phyloP scores from a whole-genome alignment of 352 stramenopile species.

The Globisporangium apiculatum region DNA sequence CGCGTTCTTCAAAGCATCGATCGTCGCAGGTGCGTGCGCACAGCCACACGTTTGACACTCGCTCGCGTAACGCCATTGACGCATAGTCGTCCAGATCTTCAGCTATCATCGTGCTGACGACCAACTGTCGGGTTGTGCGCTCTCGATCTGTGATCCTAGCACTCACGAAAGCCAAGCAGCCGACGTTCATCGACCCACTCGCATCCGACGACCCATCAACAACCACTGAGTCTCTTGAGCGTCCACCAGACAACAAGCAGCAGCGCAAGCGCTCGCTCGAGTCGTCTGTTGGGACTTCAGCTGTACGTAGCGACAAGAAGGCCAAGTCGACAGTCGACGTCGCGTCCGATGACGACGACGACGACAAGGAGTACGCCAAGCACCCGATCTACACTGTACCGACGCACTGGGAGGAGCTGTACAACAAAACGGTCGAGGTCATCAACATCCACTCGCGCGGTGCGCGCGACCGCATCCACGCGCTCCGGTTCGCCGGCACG shows the following conservation, averaged over 20 bases:
- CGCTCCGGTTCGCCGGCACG: slow-evolving; percentile 56
- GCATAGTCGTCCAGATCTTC: no score
- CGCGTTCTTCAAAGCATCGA: slow-evolving; percentile 57
- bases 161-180: no score
- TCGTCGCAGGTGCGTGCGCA: slow-evolving; percentile 32
- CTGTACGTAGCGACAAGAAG: background rate
- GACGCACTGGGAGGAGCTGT: slow-evolving; percentile 65
- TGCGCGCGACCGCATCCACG: slow-evolving; percentile 50
- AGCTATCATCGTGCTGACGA: no score
- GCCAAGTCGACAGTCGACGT: slow-evolving; percentile 1
- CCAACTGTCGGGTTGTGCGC: no score
- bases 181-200: no score
- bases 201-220: no score
- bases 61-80: no score
- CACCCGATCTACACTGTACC: slow-evolving; percentile 62
- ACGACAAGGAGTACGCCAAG: slow-evolving; percentile 23
- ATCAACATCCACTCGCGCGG: slow-evolving; percentile 53
- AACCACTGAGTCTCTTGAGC: slow-evolving; percentile 18
- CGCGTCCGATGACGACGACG: slow-evolving; percentile 5
- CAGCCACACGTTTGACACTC: no score
- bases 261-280: slow-evolving; percentile 33
- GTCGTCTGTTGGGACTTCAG: no score
- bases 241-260: slow-evolving; percentile 14
- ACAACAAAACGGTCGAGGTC: slow-evolving; percentile 51
- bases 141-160: no score